Conservation (phyloP, 208 protist species). For the Endotrypanum monterogeii region DNA sequence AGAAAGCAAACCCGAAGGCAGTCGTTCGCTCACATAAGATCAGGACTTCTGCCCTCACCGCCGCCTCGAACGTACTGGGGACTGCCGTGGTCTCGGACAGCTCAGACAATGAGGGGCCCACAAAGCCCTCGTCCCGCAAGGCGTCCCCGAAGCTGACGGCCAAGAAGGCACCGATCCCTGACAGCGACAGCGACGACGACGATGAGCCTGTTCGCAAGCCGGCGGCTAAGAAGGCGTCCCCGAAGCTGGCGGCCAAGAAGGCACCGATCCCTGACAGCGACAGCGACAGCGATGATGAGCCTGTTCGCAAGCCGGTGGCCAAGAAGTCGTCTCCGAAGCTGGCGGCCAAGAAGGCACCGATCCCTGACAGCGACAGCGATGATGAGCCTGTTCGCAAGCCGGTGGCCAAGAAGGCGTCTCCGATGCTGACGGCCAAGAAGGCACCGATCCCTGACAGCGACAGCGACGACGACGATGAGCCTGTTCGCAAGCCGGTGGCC, state of each 20-base stretch:
- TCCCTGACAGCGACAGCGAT: constrained; percentile 36
- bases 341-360: constrained; percentile 47
- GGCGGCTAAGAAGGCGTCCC: constrained; percentile 34
- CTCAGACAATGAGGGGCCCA: constrained; percentile 40
- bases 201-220: constrained; percentile 54
- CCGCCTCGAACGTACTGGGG: constrained; percentile 37
- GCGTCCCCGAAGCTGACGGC: constrained; percentile 49
- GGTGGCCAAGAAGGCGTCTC: constrained; percentile 32
- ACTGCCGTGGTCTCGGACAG: constrained; percentile 23
- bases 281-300: constrained; percentile 53
- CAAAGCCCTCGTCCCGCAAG: not conserved
- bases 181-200: constrained; percentile 62
- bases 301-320: constrained; percentile 57
- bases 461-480: constrained; percentile 51
- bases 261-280: constrained; percentile 31
- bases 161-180: constrained; percentile 43
- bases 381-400: constrained; percentile 51
- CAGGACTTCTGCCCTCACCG: constrained; percentile 52
- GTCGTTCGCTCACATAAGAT: constrained; percentile 54
- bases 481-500: constrained; percentile 38
- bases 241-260: constrained; percentile 45
- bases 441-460: constrained; percentile 42
- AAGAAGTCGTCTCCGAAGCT: constrained; percentile 41
- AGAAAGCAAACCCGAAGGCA: constrained; percentile 68
- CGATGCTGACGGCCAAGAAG: constrained; percentile 38